Percentiles rank a stretch among this genome's conserved stretches.
These are phyloP conservation scores for Fusarium denticulatum DNA, from an alignment of 2,329 filamentous ascomycete species.

Conservation along the genomic window DNA sequence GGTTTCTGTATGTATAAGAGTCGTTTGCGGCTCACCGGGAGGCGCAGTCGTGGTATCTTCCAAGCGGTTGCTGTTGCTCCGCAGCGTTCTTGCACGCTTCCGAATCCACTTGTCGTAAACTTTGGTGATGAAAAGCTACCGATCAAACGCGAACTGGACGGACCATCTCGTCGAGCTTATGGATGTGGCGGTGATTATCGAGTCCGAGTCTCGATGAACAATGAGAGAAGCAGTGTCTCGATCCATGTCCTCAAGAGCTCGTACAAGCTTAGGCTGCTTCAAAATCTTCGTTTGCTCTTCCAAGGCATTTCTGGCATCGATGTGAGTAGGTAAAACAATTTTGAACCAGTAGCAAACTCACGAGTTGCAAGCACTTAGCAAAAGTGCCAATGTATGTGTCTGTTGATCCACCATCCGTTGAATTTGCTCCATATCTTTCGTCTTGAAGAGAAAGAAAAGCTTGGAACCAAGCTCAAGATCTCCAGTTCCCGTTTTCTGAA, in stretches of 20 bases:
- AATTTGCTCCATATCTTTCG: not conserved
- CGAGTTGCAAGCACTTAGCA: not conserved
- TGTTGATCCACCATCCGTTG: not conserved
- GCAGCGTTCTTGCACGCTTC: not conserved
- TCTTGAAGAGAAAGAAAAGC: not conserved
- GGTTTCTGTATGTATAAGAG: accelerated
- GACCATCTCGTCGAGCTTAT: not conserved
- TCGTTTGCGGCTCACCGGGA: accelerated
- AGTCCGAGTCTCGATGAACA: not conserved
- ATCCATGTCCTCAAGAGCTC: not conserved
- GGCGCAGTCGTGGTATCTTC: not conserved
- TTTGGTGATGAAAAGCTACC: not conserved
- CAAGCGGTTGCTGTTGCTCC: too few species aligned
- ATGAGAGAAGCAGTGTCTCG: not conserved
- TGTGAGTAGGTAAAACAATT: not conserved
- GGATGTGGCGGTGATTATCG: not conserved
- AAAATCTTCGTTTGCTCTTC: not conserved
- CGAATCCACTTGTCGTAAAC: not conserved
- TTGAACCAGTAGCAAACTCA: too few species aligned
- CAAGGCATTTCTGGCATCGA: not conserved
- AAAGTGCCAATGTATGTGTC: not conserved
- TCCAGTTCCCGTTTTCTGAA: not conserved
- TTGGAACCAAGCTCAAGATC: not conserved
- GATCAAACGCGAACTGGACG: not conserved
- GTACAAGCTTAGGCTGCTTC: not conserved